Evolutionary conservation across 352 stramenopile species (phyloP), one percentile per base, ranked within the genome.

Genomic region (Phytopythium mirpurense): DNA sequence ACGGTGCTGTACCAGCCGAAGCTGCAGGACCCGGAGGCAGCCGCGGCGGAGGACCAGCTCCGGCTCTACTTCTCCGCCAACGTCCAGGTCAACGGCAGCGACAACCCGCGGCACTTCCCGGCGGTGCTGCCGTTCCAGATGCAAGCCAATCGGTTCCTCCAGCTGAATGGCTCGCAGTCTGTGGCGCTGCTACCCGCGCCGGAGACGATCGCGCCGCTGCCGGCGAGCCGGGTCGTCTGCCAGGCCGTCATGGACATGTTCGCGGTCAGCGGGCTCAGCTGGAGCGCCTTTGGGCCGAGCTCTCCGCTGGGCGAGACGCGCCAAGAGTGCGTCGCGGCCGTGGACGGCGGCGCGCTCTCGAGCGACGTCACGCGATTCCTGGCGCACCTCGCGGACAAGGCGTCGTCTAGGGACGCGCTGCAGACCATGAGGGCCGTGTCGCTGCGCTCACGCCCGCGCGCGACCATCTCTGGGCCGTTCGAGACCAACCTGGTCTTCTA

Each of bases 401-500:
- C 56, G 11, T 24, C 55, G 0, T 71, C 64, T 0, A 41, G 18
- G 15, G 81, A 91, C 32, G 61, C 63, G 27, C 57, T 86, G 35
- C 41, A 66, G 6, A 78, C 63, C 42, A 51, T 91, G 27, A 64
- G 41, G 4, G 77, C 81, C 3, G 51, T 63, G 14, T 26, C 62
- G 0, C 52, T 92, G 0, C 75, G 74, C 0, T 67, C 54, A 19
- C 72, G 82, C 4, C 77, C 82, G 5, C 60, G 68, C 8, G 72
- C 65, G 12, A 76, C 61, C 0, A 49, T 79, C 9, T 32, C 68
- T 0, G 82, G 82, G 0, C 61, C 60, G n/a, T 49, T 88, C 0
- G 78, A 89, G n/a, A 55, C 51, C 34, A 80, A 74, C 47, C 90
- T 93, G 47, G 68, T 92, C 3, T 70, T 90, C 26, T 90, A 72